Percentiles rank a stretch among this genome's conserved stretches.
These are phyloP conservation scores for Nephelium lappaceum DNA, from an alignment of 345 rosid genomes.

Conservation along the genomic window DNA sequence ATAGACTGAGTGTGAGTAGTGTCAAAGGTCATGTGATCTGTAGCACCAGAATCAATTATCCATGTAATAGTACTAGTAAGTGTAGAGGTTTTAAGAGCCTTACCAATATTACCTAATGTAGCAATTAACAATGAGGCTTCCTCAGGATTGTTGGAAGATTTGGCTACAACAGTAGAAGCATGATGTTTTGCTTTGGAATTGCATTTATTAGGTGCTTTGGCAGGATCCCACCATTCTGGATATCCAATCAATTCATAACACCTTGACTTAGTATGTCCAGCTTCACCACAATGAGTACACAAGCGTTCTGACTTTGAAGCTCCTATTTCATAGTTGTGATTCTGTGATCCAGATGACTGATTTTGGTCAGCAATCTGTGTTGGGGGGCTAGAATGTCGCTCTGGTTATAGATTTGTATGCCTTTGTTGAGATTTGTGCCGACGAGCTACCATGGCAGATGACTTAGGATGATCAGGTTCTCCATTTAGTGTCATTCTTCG, in stretches of 20 bases:
- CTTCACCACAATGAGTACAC: neutral
- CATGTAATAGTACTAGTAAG: neutral
- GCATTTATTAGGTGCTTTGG: neutral
- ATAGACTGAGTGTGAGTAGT: neutral
- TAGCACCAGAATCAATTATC: neutral
- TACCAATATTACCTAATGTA: neutral
- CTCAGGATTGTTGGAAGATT: neutral
- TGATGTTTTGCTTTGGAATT: neutral
- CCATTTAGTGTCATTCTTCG: neutral
- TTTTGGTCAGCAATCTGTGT: neutral
- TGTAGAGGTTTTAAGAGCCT: neutral
- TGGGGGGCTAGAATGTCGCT: neutral
- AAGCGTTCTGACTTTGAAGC: neutral
- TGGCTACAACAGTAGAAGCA: neutral
- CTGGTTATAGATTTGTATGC: neutral
- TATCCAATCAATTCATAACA: slow-evolving; percentile 8
- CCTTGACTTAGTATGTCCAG: neutral
- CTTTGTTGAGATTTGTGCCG: neutral
- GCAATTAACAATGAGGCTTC: neutral
- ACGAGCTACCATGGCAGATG: neutral
- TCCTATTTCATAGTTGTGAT: neutral
- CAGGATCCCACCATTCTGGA: slow-evolving; percentile 4
- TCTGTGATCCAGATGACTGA: neutral
- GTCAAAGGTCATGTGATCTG: neutral
- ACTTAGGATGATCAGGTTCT: neutral